phyloP scores from a whole-genome alignment of 352 stramenopile species.

The Globisporangium mamillatum region DNA sequence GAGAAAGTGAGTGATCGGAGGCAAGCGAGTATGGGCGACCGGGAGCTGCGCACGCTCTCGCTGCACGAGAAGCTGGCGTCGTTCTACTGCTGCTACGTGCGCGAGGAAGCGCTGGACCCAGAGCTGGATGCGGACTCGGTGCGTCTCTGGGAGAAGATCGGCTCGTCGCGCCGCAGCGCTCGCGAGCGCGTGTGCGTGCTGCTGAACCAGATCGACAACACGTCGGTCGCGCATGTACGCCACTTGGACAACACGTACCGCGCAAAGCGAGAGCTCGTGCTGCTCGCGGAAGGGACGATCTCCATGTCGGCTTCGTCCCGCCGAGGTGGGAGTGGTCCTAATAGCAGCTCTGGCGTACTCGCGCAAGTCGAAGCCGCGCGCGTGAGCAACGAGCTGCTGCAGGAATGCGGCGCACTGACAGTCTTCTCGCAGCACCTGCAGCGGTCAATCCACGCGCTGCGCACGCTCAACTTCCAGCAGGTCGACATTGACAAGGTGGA shows the following conservation, averaged over 20 bases:
- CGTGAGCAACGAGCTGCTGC: slow-evolving; percentile 68
- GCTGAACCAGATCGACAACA: slow-evolving; percentile 68
- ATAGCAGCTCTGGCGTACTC: slow-evolving; percentile 13
- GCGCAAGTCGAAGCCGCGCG: slow-evolving; percentile 52
- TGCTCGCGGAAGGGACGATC: slow-evolving; percentile 59
- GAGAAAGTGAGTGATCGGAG: not conserved
- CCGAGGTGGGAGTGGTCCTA: slow-evolving; percentile 14
- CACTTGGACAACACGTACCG: slow-evolving; percentile 70
- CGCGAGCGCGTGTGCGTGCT: slow-evolving; percentile 61
- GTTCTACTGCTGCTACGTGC: slow-evolving; percentile 75
- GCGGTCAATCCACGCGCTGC: slow-evolving; percentile 64
- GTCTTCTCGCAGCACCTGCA: slow-evolving; percentile 65
- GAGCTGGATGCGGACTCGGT: slow-evolving; percentile 50
- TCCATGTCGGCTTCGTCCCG: slow-evolving; percentile 5
- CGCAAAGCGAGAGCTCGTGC: slow-evolving; percentile 63
- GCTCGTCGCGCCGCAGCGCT: slow-evolving; percentile 47
- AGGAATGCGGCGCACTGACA: slow-evolving; percentile 63
- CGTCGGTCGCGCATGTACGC: slow-evolving; percentile 49
- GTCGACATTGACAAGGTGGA: slow-evolving; percentile 69
- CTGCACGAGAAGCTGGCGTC: slow-evolving; percentile 72
- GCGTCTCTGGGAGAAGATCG: slow-evolving; percentile 61
- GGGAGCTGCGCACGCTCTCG: slow-evolving; percentile 36
- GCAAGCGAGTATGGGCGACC: not conserved
- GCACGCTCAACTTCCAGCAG: slow-evolving; percentile 69
- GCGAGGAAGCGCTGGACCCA: slow-evolving; percentile 46